A percentile compares a stretch with the other conserved stretches of the same genome.
phyloP scores from a whole-genome alignment of 495 filamentous ascomycete species.

The Penicillium arizonense region DNA sequence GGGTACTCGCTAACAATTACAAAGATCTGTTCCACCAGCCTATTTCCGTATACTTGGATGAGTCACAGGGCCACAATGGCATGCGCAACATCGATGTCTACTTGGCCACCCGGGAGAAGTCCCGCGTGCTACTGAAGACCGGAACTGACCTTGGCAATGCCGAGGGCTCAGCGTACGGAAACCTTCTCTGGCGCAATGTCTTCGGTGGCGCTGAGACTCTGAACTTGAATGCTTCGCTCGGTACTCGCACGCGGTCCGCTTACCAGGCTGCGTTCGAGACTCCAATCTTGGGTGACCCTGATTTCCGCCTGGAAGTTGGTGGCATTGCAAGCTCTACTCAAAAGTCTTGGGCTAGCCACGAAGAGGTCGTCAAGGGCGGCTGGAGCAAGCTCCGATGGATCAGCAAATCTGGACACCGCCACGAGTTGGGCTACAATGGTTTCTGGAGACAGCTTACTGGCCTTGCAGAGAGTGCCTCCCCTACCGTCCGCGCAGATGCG shows the following conservation, averaged over 20 bases:
- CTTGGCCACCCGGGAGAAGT: constrained; percentile 73
- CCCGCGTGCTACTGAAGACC: constrained; percentile 77
- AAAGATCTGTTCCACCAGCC: constrained; percentile 83
- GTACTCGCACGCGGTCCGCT: constrained; percentile 83
- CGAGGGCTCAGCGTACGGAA: constrained; percentile 88
- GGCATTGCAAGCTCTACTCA: constrained; percentile 76
- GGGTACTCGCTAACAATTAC: constrained; percentile 13
- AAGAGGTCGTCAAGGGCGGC: constrained; percentile 82
- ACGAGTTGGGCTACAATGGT: constrained; percentile 76
- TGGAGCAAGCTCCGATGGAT: constrained; percentile 73
- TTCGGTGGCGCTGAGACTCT: constrained; percentile 94
- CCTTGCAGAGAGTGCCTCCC: constrained; percentile 69
- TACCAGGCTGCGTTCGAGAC: constrained; percentile 82
- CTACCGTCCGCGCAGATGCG: constrained; percentile 76
- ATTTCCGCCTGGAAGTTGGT: constrained; percentile 71
- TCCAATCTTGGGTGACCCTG: constrained; percentile 78
- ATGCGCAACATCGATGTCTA: constrained; percentile 74
- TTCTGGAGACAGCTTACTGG: constrained; percentile 87
- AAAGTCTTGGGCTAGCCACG: constrained; percentile 89
- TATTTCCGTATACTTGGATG: constrained; percentile 77
- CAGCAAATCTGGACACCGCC: constrained; percentile 56
- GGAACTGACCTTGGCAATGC: constrained; percentile 89
- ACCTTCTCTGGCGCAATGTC: constrained; percentile 80
- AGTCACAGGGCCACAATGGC: constrained; percentile 55
- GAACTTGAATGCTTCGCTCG: constrained; percentile 77